Evolutionary conservation across 345 rosid species (phyloP).

Genomic region (Euphorbia tirucalli): DNA sequence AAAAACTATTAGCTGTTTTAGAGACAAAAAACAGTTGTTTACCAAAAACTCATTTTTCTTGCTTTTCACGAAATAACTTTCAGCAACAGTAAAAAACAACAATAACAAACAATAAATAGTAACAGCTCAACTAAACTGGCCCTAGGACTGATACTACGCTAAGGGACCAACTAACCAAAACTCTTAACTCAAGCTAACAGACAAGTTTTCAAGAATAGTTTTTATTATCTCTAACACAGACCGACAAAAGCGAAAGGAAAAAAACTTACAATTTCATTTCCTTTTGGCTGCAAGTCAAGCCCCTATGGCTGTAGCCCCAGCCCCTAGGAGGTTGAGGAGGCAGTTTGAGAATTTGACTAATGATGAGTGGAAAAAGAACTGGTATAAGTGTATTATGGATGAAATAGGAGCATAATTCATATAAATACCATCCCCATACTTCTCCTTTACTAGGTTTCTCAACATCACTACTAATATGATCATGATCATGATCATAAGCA

Average conservation of each 20-base stretch:
- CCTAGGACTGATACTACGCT: no score
- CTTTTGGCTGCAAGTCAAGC: conserved; percentile 30
- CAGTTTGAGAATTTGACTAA: conserved; percentile 18
- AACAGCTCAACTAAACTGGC: no score
- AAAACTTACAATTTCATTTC: conserved; percentile 46
- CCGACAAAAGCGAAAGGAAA: neutral
- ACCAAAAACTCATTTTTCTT: no score
- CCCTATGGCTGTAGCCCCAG: conserved; percentile 14
- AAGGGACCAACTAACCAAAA: no score
- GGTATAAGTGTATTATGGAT: conserved; percentile 45
- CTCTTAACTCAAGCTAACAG: no score
- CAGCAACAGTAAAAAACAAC: no score
- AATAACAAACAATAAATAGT: no score
- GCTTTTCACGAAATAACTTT: no score
- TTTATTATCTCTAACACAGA: no score
- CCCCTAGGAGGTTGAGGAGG: conserved; percentile 21
- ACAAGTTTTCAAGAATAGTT: no score
- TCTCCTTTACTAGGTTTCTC: conserved; percentile 36
- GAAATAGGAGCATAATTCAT: conserved; percentile 50
- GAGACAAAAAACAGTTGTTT: no score
- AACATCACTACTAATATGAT: neutral
- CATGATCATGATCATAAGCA: neutral
- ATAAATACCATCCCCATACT: conserved; percentile 47
- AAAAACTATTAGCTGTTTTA: no score
- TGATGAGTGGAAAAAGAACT: conserved; percentile 49